These are phyloP conservation scores for Infundibulicybe gibba DNA, from an alignment of 768 basidiomycete species.

Conservation along the genomic window DNA sequence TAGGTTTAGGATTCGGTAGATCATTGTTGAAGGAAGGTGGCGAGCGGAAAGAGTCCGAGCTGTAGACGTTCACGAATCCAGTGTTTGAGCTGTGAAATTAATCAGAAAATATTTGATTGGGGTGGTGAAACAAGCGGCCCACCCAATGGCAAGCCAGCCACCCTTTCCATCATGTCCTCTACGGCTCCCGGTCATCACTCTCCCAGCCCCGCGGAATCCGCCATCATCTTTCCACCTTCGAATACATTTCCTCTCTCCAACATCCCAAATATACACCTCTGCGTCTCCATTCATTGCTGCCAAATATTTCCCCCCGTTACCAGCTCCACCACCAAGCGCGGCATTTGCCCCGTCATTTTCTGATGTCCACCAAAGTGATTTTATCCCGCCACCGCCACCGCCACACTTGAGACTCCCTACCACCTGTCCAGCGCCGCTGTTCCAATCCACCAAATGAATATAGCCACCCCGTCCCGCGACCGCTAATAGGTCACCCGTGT, in stretches of 20 bases:
- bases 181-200: constrained; percentile 37
- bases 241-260: constrained; percentile 73
- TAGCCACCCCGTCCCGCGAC: constrained; percentile 77
- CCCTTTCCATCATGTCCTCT: constrained; percentile 27
- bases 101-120: not conserved
- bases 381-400: constrained; percentile 47
- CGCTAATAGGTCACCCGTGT: constrained; percentile 48
- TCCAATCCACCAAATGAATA: constrained; percentile 91
- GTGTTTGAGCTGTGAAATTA: constrained; percentile 64
- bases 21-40: constrained; percentile 14
- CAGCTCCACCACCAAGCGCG: constrained; percentile 16
- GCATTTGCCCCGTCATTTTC: constrained; percentile 12
- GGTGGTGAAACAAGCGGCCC: constrained; percentile 23
- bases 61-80: constrained; percentile 92
- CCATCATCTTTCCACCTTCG: constrained; percentile 88
- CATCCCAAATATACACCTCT: constrained; percentile 93
- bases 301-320: constrained; percentile 33
- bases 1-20: constrained; percentile 57
- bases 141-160: constrained; percentile 71
- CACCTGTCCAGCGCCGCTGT: constrained; percentile 80
- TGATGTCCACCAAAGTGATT: constrained; percentile 74
- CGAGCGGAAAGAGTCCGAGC: constrained; percentile 47
- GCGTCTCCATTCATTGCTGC: constrained; percentile 71
- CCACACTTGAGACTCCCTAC: constrained; percentile 82
- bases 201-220: constrained; percentile 53